These are phyloP conservation scores for Fusarium veterinarium DNA, from an alignment of 2,329 filamentous ascomycete genomes.

Conservation along the genomic window DNA sequence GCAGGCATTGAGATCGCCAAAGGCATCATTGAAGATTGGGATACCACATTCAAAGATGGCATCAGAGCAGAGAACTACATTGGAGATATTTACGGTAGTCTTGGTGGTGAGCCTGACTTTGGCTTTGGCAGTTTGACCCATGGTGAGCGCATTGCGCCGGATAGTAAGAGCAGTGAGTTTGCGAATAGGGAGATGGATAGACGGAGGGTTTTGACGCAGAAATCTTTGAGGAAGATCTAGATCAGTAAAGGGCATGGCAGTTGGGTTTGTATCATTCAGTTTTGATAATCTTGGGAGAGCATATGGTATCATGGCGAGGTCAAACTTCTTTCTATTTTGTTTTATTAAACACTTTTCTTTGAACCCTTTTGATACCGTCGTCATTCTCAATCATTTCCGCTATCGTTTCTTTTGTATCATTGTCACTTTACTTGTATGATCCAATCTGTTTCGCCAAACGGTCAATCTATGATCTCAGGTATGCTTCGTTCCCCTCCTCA, in stretches of 20 bases:
- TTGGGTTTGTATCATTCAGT: too few relatives aligned
- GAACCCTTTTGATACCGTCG: too few relatives aligned
- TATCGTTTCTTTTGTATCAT: neutral
- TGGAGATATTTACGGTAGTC: slow-evolving; percentile 76
- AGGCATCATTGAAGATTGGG: slow-evolving; percentile 72
- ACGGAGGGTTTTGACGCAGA: slow-evolving; percentile 40
- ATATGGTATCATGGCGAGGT: neutral
- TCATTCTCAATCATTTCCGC: neutral
- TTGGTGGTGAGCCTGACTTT: slow-evolving; percentile 75
- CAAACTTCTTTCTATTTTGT: neutral
- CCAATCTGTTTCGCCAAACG: neutral
- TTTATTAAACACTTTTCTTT: neutral
- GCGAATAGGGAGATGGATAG: slow-evolving; percentile 47
- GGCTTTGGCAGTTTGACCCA: slow-evolving; percentile 63
- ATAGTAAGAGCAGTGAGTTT: slow-evolving; percentile 31
- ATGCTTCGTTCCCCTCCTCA: neutral
- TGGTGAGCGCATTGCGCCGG: slow-evolving; percentile 48
- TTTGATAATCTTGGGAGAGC: neutral
- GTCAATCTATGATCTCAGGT: neutral
- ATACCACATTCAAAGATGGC: slow-evolving; percentile 66
- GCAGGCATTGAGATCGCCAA: slow-evolving; percentile 74
- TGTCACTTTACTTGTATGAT: neutral
- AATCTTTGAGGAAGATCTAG: slow-evolving; percentile 34
- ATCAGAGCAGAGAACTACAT: slow-evolving; percentile 72
- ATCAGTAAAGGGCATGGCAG: too few relatives aligned